phyloP scores from a whole-genome alignment of 768 basidiomycete species.

The Boletus subcaerulescens region DNA sequence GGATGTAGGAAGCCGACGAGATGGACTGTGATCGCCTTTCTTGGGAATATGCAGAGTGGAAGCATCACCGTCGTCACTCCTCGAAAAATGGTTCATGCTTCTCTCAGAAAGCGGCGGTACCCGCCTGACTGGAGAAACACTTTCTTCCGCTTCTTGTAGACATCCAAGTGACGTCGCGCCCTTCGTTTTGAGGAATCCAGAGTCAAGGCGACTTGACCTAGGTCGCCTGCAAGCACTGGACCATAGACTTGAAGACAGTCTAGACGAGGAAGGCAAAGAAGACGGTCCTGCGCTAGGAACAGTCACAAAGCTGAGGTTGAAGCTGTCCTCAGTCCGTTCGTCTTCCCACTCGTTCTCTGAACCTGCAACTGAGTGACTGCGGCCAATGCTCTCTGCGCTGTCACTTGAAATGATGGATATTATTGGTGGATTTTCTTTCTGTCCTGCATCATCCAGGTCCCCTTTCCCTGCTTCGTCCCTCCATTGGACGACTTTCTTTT shows the following conservation, averaged over 20 bases:
- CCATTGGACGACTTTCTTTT: conserved; percentile 84
- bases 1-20: conserved; percentile 47
- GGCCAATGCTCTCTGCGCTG: conserved; percentile 30
- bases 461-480: conserved; percentile 84
- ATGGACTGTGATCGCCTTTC: conserved; percentile 38
- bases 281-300: conserved; percentile 16
- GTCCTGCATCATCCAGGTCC: conserved; percentile 62
- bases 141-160: conserved; percentile 72
- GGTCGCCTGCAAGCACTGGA: conserved; percentile 40
- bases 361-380: conserved; percentile 47
- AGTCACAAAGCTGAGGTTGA: conserved; percentile 53
- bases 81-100: conserved; percentile 51
- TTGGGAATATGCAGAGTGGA: conserved; percentile 33
- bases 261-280: conserved; percentile 39
- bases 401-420: conserved; percentile 37
- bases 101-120: conserved; percentile 58
- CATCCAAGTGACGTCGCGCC: conserved; percentile 53
- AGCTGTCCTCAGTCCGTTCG: conserved; percentile 78
- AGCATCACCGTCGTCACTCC: conserved; percentile 23
- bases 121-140: conserved; percentile 33
- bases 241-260: conserved; percentile 14
- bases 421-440: conserved; percentile 20
- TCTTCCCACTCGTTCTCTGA: conserved; percentile 92
- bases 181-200: conserved; percentile 59
- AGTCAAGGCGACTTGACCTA: conserved; percentile 66